Evolutionary conservation across 139 green algal species (phyloP), one percentile per base, ranked within the genome.

Genomic region (Chlamydomonas eustigma): DNA sequence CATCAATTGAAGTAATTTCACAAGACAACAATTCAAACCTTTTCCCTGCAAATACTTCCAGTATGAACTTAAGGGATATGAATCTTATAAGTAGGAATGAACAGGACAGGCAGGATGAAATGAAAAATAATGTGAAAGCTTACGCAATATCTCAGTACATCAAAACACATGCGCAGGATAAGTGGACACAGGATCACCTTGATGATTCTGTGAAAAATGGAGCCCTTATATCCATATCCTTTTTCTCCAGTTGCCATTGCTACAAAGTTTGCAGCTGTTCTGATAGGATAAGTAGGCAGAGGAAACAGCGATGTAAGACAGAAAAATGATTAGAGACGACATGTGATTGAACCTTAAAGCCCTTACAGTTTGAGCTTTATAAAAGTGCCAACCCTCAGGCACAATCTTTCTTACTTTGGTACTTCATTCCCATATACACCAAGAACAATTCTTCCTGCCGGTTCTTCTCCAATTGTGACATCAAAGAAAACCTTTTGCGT

Each of bases 401-500:
- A 30, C 22, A 63, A 24, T 24, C 18, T 63, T 18, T 32, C 25
- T 70, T 70, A 70, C 65, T 44, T 39, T 38, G 81, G 81, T 1
- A 81, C 67, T 0, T 70, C 69, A 3, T 83, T 73, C 24, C 91
- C 91, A 72, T 92, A 98, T 2, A 98, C 80, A 22, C 90, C 94
- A 44, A 98, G 81, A 35, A 93, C 89, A 31, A 98, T 89, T 37
- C 93, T 84, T 0, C 94, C 95, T 0, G 84, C 86, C n/a, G 79
- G 75, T 64, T 91, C 22, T 6, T 87, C 93, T 22, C 86, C 93
- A 50, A 97, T 86, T 3, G 76, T 81, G 6, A 98, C 78, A 75
- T 98, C 93, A 37, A 98, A 95, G 85, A 84, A 98, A 1, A 98
- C 91, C 69, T 68, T 68, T 68, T 68, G 52, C n/a, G 52, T 68